Base-by-base conservation (phyloP, 495 filamentous ascomycete genomes). In the Massariosphaeria phaeospora region DNA sequence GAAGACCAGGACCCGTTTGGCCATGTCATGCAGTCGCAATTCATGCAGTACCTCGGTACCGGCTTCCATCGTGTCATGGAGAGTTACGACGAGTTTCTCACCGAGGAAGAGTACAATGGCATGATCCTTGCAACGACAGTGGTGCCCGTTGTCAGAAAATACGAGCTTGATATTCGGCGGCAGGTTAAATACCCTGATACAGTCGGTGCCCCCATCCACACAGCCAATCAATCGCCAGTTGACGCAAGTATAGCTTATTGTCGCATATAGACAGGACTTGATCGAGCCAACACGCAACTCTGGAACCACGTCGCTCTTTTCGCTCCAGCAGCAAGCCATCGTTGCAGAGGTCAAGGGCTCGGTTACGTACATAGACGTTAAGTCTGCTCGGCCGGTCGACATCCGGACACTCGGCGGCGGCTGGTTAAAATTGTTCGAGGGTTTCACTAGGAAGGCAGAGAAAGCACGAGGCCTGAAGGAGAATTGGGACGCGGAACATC, bases 161-260 rank as follows among this genome's bases (percentile, higher is more conserved):
- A 68, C 20, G 39, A 53, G 39, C 39, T 53, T 2, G 50, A 53
- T n/a, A 53, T 53, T 21, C n/a, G 39, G 50, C 27, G 59, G 58
- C 66, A 65, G 52, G 67, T 68, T 39, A 66, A 48, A 41, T 70
- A 70, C 62, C 67, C 67, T n/a, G 67, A 70, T 41, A 42, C 59
- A 50, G 67, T 70, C 21, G n/a, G n/a, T n/a, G n/a, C n/a, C n/a
- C n/a, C n/a, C n/a, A n/a, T n/a, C n/a, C n/a, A n/a, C n/a, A n/a
- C n/a, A n/a, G n/a, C n/a, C n/a, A n/a, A n/a, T n/a, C n/a, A n/a
- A n/a, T n/a, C n/a, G n/a, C n/a, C n/a, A n/a, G n/a, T n/a, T n/a
- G n/a, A n/a, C n/a, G n/a, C n/a, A n/a, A n/a, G n/a, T 13, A 31
- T 24, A 69, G 67, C 57, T 69, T 25, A 69, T 69, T 21, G 59